Base-by-base conservation (phyloP, 495 filamentous ascomycete genomes). In the Penicillium alfredii region DNA sequence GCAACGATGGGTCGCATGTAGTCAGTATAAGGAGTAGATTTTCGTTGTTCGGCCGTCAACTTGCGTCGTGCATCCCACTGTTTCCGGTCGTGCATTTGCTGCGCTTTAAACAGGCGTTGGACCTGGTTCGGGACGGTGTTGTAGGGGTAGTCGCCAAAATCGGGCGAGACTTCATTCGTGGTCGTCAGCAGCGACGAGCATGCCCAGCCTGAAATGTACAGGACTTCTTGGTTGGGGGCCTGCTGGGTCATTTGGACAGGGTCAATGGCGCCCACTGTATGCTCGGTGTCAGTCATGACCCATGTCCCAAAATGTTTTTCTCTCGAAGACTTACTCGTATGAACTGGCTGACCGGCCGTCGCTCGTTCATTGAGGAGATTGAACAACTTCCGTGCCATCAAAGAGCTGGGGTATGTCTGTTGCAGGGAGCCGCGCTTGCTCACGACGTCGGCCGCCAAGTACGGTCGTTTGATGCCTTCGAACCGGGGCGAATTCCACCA, bases 171-270 rank as follows among this genome's bases (percentile, higher is more conserved):
- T 58, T 98, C 92, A 64, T 98, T 96, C 14, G 92, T 96, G 1
- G 77, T 82, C 0, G 93, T 97, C 14, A 98, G 69, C 8, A 94
- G 73, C 4, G 86, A 88, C 0, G 88, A 94, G 64, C 93, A 97
- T 3, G 93, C 92, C 92, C 92, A 98, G 27, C 92, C 92, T 6
- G 86, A 94, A 21, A 98, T 73, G 63, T 98, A 98, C 11, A 98
- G 73, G 4, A 94, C 82, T 61, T 98, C 93, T 58, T 97, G 92
- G 61, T 96, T 83, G 1, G 83, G 76, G 15, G 92, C 93, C 68
- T 97, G 93, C 62, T 98, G 92, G 18, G 93, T 96, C 92, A 98
- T 97, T 64, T 98, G 92, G 6, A 96, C 77, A 10, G 92, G 92
- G 54, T 98, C 92, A 64, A 98, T 94, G 38, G 90, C 93, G 41